Percentiles rank a stretch among this genome's conserved stretches.
Evolutionary conservation across 805 yeast genomes (phyloP).

Genomic region (Wickerhamiella sorbophila): DNA sequence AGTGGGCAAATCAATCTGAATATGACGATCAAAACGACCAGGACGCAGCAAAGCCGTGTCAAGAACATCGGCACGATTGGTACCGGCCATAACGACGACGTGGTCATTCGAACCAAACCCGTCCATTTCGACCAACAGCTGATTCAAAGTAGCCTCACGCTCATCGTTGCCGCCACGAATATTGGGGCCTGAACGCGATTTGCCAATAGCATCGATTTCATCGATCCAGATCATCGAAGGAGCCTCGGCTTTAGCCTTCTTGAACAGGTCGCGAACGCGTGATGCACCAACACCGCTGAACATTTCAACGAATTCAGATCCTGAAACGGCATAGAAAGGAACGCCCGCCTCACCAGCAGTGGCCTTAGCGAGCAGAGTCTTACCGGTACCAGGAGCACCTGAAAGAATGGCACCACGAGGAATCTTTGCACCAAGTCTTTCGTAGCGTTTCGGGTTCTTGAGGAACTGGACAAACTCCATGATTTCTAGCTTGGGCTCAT

Average conservation of each 20-base stretch:
- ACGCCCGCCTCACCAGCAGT: constrained; percentile 97
- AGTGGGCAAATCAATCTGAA: constrained; percentile 75
- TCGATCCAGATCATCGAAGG: constrained; percentile 86
- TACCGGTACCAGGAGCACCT: constrained; percentile 97
- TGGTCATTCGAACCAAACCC: constrained; percentile 82
- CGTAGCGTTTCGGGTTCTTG: constrained; percentile 74
- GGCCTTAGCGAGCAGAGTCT: constrained; percentile 81
- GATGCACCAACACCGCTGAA: constrained; percentile 95
- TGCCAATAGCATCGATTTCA: constrained; percentile 94
- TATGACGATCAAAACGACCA: constrained; percentile 87
- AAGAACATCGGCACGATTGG: constrained; percentile 81
- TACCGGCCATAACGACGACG: constrained; percentile 88
- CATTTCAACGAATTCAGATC: constrained; percentile 95
- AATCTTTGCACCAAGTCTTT: constrained; percentile 79
- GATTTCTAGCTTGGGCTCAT: constrained; percentile 86
- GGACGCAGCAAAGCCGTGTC: constrained; percentile 88
- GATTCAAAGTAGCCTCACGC: constrained; percentile 85
- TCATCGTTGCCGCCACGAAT: constrained; percentile 79
- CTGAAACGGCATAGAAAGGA: constrained; percentile 81
- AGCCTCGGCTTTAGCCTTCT: constrained; percentile 77
- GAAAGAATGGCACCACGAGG: constrained; percentile 91
- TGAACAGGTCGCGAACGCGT: constrained; percentile 82
- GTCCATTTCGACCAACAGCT: constrained; percentile 88
- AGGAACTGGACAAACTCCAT: constrained; percentile 89
- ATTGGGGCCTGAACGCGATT: constrained; percentile 37